phyloP scores from a whole-genome alignment of 2,329 filamentous ascomycete genomes.

The Camillea tinctor region DNA sequence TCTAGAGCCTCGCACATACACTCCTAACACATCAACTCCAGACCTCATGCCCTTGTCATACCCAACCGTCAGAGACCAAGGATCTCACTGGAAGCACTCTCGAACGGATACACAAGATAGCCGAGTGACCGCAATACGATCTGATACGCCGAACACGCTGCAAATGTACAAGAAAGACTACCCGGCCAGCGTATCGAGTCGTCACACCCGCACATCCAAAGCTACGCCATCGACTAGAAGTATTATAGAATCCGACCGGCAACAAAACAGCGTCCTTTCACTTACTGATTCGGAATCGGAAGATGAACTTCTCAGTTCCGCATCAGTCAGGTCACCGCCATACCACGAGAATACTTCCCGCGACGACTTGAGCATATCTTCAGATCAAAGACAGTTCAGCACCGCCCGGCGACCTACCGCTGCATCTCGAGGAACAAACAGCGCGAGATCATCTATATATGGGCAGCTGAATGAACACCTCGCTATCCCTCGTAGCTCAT shows the following conservation, averaged over 20 bases:
- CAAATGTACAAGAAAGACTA: slow-evolving; percentile 40
- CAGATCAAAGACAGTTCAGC: slow-evolving; percentile 12
- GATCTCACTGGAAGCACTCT: slow-evolving; percentile 19
- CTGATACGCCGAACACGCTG: slow-evolving; percentile 24
- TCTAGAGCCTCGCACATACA: slow-evolving; percentile 11
- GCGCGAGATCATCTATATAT: slow-evolving; percentile 41
- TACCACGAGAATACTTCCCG: slow-evolving; percentile 29
- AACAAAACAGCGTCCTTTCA: slow-evolving; percentile 55
- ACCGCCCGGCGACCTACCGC: slow-evolving; percentile 20
- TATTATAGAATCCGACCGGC: slow-evolving; percentile 49
- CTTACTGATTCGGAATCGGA: slow-evolving; percentile 57
- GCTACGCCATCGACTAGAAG: slow-evolving; percentile 50
- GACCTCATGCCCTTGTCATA: slow-evolving; percentile 23
- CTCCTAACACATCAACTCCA: slow-evolving; percentile 20
- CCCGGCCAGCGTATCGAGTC: slow-evolving; percentile 53
- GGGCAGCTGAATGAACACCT: slow-evolving; percentile 42
- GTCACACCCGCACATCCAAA: slow-evolving; percentile 54
- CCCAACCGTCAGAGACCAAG: slow-evolving; percentile 15
- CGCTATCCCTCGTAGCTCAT: slow-evolving; percentile 36
- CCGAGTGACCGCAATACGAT: slow-evolving; percentile 26
- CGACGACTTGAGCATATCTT: slow-evolving; percentile 20
- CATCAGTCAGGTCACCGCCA: slow-evolving; percentile 34
- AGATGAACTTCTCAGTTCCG: slow-evolving; percentile 36
- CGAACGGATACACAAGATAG: slow-evolving; percentile 29
- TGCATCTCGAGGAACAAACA: slow-evolving; percentile 26